These are phyloP conservation scores for Candida succiphila DNA, from an alignment of 805 yeast genomes.

Conservation along the genomic window DNA sequence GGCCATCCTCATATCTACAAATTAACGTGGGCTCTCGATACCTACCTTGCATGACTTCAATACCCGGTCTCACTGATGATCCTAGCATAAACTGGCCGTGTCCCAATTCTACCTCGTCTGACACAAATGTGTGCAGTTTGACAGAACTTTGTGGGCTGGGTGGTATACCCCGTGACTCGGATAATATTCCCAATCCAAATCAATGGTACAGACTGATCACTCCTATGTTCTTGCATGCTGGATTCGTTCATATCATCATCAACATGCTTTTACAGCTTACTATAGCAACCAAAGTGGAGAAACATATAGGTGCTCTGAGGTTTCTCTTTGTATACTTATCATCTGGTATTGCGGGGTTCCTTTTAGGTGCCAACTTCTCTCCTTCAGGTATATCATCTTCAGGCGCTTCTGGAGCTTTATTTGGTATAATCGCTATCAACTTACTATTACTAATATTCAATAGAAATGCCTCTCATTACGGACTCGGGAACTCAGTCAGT, in stretches of 20 bases:
- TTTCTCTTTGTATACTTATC: slow-evolving; percentile 46
- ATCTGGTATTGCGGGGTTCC: slow-evolving; percentile 57
- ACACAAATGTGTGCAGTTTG: slow-evolving; percentile 47
- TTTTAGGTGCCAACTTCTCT: slow-evolving; percentile 60
- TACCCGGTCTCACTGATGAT: slow-evolving; percentile 39
- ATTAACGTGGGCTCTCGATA: slow-evolving; percentile 66
- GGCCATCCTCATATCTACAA: slow-evolving; percentile 59
- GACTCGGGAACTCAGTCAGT: slow-evolving; percentile 13
- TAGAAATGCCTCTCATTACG: slow-evolving; percentile 34
- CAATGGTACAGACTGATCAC: slow-evolving; percentile 65
- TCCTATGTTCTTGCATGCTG: slow-evolving; percentile 71
- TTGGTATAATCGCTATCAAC: slow-evolving; percentile 60
- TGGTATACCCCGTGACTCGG: slow-evolving; percentile 27
- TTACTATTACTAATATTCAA: slow-evolving; percentile 42
- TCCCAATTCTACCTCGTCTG: slow-evolving; percentile 49
- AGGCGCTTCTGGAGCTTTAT: slow-evolving; percentile 65
- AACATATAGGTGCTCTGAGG: slow-evolving; percentile 42
- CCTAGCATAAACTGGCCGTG: slow-evolving; percentile 46
- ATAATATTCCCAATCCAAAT: slow-evolving; percentile 30
- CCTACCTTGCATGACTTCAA: slow-evolving; percentile 56
- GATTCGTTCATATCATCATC: slow-evolving; percentile 57
- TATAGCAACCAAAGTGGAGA: slow-evolving; percentile 53
- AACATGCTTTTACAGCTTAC: slow-evolving; percentile 50
- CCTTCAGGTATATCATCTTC: slow-evolving; percentile 57
- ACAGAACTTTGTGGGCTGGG: slow-evolving; percentile 52